phyloP scores from a whole-genome alignment of 306 rosid genomes.

The Alnus rubra region DNA sequence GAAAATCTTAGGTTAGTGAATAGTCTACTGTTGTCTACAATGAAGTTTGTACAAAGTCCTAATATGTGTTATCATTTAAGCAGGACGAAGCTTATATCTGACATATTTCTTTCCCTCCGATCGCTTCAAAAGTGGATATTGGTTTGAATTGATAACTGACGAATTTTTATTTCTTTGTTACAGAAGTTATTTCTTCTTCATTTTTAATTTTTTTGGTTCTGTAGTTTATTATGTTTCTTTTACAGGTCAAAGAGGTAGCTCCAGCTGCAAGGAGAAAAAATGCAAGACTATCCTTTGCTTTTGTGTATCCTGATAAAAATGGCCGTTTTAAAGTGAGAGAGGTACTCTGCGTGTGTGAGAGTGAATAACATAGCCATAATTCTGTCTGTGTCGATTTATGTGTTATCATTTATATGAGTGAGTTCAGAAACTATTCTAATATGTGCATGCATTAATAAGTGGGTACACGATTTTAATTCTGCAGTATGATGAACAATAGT shows the following conservation, averaged over 20 bases:
- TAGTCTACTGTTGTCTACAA: background rate
- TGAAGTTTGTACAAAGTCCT: background rate
- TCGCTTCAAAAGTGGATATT: too few species aligned
- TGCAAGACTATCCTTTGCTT: constrained; percentile 88
- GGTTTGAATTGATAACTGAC: background rate
- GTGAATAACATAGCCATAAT: background rate
- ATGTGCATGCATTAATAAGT: background rate
- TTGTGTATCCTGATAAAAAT: constrained; percentile 89
- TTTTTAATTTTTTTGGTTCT: background rate
- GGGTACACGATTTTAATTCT: background rate
- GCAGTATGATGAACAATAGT: background rate
- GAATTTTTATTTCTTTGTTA: background rate
- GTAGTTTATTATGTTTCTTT: constrained; percentile 26
- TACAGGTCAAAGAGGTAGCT: constrained; percentile 92
- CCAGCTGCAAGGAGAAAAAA: constrained; percentile 90
- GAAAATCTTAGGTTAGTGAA: background rate
- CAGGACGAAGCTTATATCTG: too few species aligned
- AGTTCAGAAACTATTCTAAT: background rate
- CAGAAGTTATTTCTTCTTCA: background rate
- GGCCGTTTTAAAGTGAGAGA: constrained; percentile 79
- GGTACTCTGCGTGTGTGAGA: constrained; percentile 37
- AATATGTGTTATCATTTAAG: too few species aligned
- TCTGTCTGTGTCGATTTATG: background rate
- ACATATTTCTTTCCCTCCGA: too few species aligned
- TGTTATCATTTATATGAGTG: background rate